These are phyloP conservation scores for Saccharum officinarum DNA, from an alignment of 176 grass and related monocot genomes.

Conservation along the genomic window DNA sequence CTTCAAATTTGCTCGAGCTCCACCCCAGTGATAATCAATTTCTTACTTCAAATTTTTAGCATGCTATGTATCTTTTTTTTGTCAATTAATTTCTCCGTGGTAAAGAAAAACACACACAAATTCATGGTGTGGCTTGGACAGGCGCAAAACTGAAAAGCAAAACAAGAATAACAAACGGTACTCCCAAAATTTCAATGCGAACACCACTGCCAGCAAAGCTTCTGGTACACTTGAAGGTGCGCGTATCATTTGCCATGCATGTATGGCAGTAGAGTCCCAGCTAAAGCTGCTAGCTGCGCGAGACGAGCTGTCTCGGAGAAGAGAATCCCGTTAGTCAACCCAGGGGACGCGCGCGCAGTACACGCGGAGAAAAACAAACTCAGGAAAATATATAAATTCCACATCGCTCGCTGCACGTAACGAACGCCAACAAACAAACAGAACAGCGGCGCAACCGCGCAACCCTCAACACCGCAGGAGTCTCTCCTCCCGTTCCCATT, in stretches of 20 bases:
- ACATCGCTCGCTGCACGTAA: neutral
- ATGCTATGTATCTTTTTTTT: too few species aligned
- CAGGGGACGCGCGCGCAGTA: neutral
- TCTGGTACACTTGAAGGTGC: neutral
- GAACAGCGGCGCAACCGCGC: neutral
- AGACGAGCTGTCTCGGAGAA: neutral
- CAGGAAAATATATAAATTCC: neutral
- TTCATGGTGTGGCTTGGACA: neutral
- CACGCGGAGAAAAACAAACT: neutral
- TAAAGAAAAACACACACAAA: neutral
- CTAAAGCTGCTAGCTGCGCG: neutral
- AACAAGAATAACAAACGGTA: neutral
- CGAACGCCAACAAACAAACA: neutral
- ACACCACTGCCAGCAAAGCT: too few species aligned
- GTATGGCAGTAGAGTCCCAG: neutral
- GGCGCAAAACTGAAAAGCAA: neutral
- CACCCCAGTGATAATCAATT: too few species aligned
- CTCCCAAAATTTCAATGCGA: neutral
- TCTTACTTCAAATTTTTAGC: too few species aligned
- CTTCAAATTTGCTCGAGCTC: too few species aligned
- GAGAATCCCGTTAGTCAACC: conserved; percentile 30
- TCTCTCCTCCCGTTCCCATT: neutral
- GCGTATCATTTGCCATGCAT: neutral
- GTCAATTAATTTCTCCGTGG: too few species aligned
- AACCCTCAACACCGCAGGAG: neutral